Evolutionary conservation across 345 rosid genomes (phyloP).

Genomic region (Mangifera indica): DNA sequence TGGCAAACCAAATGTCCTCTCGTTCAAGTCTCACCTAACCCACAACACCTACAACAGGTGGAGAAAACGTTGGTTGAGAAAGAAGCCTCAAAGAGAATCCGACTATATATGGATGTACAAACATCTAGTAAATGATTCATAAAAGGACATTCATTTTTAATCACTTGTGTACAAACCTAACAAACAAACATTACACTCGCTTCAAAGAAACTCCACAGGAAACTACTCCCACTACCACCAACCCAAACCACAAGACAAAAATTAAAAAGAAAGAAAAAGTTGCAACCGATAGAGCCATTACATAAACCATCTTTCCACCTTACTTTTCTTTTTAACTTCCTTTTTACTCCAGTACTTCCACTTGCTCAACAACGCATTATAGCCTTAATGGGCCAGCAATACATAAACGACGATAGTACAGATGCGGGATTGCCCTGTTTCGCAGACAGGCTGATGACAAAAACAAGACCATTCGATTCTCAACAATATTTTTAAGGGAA

Average conservation of each 20-base stretch:
- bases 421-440: constrained; percentile 1
- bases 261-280: constrained; percentile 28
- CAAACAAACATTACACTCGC: constrained; percentile 59
- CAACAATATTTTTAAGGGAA: background rate
- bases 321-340: constrained; percentile 7
- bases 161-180: constrained; percentile 40
- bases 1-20: constrained; percentile 22
- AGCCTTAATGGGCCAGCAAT: constrained; percentile 15
- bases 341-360: constrained; percentile 19
- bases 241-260: constrained; percentile 41
- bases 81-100: constrained; percentile 30
- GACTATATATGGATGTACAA: constrained; percentile 26
- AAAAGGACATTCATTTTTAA: constrained; percentile 33
- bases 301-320: constrained; percentile 10
- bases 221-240: constrained; percentile 92
- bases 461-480: constrained; percentile 7
- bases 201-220: constrained; percentile 82
- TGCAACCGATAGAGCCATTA: constrained; percentile 28
- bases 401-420: constrained; percentile 7
- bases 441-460: background rate
- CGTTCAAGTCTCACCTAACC: constrained; percentile 45
- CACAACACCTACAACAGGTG: constrained; percentile 47
- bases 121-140: constrained; percentile 16
- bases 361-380: constrained; percentile 1
- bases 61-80: constrained; percentile 37